These are phyloP conservation scores for Paramecium tetraurelia DNA, from an alignment of 73 alveolate species.

Conservation along the genomic window DNA sequence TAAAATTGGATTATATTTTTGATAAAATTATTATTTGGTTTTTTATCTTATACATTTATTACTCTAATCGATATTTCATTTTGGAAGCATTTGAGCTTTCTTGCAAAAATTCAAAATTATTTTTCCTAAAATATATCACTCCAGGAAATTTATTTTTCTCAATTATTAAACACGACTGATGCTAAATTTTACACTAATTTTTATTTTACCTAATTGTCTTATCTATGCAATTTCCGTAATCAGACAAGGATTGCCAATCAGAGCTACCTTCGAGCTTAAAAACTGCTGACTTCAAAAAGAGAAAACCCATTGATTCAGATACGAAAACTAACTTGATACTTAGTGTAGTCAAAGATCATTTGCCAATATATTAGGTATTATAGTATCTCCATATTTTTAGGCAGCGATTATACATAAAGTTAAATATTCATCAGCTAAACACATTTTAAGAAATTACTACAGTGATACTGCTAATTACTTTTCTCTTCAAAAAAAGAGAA, in stretches of 20 bases:
- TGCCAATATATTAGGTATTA: constrained; percentile 10
- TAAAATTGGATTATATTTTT: background rate
- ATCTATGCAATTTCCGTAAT: background rate
- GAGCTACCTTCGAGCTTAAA: background rate
- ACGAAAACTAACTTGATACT: background rate
- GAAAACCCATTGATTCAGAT: background rate
- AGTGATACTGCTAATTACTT: background rate
- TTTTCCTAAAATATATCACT: background rate
- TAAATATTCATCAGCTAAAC: constrained; percentile 34
- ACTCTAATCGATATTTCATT: background rate
- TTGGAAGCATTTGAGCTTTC: background rate
- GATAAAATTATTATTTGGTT: background rate
- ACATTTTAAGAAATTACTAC: background rate
- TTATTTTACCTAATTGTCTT: background rate
- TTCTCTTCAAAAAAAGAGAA: constrained; percentile 2
- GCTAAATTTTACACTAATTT: background rate
- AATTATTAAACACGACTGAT: background rate
- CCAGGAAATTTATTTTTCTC: background rate
- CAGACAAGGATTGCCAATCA: background rate
- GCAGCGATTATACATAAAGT: background rate
- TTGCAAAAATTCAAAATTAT: background rate
- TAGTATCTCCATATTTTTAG: background rate
- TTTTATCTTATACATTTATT: background rate
- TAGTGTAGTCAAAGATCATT: constrained; percentile 30
- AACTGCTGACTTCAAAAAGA: background rate